Percentiles rank a stretch among this genome's conserved stretches.
phyloP scores from a whole-genome alignment of 1,284 basidiomycete genomes.

The Melampsora larici-populina region DNA sequence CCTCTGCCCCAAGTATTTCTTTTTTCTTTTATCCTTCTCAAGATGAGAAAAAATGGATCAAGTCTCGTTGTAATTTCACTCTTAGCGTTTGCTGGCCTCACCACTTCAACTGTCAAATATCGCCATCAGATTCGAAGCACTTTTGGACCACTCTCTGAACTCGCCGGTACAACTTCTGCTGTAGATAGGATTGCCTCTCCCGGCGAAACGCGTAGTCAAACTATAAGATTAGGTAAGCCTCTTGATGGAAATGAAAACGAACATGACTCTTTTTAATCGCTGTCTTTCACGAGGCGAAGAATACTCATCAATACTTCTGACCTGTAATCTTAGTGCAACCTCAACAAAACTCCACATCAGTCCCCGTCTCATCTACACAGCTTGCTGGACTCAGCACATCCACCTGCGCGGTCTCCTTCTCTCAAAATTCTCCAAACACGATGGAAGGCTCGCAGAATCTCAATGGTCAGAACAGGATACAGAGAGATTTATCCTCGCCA shows the following conservation, averaged over 20 bases:
- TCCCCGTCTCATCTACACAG: not conserved
- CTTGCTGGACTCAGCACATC: not conserved
- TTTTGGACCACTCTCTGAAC: slow-evolving; percentile 30
- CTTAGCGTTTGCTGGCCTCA: not conserved
- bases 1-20: too few species aligned
- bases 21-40: too few species aligned
- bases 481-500: not conserved
- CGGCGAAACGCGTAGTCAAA: not conserved
- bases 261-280: too few species aligned
- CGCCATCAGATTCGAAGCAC: not conserved
- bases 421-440: not conserved
- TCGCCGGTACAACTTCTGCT: slow-evolving; percentile 17
- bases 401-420: not conserved
- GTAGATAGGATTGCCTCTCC: slow-evolving; percentile 27
- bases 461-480: not conserved
- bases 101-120: not conserved
- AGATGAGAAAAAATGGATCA: not conserved
- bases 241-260: too few species aligned
- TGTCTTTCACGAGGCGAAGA: too few species aligned
- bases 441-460: not conserved
- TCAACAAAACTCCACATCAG: not conserved
- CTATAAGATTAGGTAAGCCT: slow-evolving; percentile 7
- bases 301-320: not conserved
- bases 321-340: not conserved
- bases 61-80: not conserved